These are phyloP conservation scores for Cynanchum wilfordii DNA, from an alignment of 257 asterid genomes.

Conservation along the genomic window DNA sequence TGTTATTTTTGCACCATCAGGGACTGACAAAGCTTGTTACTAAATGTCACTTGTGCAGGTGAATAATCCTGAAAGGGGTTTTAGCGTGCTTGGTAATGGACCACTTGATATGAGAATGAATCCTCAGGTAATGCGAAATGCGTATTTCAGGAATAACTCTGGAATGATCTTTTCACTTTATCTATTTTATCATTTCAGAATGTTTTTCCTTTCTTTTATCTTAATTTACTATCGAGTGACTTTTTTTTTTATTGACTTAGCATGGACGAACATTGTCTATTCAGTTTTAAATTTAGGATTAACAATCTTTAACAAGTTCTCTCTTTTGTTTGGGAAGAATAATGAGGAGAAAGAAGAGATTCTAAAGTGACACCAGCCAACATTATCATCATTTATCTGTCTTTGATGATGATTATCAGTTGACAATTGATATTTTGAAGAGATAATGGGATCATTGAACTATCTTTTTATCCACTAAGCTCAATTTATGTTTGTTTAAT, in stretches of 20 bases:
- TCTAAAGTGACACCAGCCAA: too few relatives aligned
- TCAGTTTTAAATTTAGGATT: neutral
- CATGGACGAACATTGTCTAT: neutral
- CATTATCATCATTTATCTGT: too few relatives aligned
- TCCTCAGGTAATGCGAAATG: slow-evolving; percentile 60
- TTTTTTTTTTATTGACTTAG: neutral
- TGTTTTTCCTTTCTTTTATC: neutral
- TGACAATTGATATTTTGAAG: too few relatives aligned
- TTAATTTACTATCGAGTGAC: neutral
- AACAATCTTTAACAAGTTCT: neutral
- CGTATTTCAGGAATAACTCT: neutral
- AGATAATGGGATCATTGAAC: too few relatives aligned
- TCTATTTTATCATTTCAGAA: neutral
- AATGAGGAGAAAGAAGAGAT: neutral
- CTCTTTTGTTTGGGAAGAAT: neutral
- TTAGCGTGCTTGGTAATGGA: slow-evolving; percentile 82
- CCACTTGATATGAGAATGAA: slow-evolving; percentile 99
- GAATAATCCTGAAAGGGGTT: slow-evolving; percentile 81
- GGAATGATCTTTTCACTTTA: neutral
- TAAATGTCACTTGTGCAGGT: slow-evolving; percentile 42
- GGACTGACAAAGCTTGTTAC: neutral
- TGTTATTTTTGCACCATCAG: neutral
- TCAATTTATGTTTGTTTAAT: too few relatives aligned
- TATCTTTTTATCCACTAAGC: too few relatives aligned
- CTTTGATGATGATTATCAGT: too few relatives aligned